Evolutionary conservation across 306 rosid genomes (phyloP).

Genomic region (Alnus rubra): DNA sequence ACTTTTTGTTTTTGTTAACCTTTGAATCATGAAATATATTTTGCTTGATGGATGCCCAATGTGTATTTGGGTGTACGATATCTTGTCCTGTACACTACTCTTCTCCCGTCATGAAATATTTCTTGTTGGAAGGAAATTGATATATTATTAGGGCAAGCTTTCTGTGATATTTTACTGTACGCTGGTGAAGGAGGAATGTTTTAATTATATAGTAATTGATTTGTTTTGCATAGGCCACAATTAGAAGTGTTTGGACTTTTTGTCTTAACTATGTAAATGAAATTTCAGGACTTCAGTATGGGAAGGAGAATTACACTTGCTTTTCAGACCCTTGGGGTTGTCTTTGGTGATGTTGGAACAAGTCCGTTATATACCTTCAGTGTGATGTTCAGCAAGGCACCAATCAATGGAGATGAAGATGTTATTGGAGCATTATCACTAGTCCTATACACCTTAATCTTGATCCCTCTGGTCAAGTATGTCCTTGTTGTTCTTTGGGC

Average conservation of each 20-base stretch:
- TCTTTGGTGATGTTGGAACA: constrained; percentile 99
- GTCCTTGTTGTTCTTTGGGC: constrained; percentile 95
- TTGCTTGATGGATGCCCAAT: neutral
- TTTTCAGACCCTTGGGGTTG: constrained; percentile 96
- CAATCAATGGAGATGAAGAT: constrained; percentile 81
- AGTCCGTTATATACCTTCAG: constrained; percentile 94
- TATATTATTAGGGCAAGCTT: neutral
- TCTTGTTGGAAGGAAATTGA: neutral
- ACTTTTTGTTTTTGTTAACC: neutral
- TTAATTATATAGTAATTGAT: constrained; percentile 11
- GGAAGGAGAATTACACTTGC: constrained; percentile 70
- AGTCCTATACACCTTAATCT: constrained; percentile 84
- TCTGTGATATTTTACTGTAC: neutral
- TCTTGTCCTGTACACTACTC: neutral
- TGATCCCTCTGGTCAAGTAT: constrained; percentile 92
- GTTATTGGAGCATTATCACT: constrained; percentile 91
- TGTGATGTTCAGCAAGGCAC: constrained; percentile 94
- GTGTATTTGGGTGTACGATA: neutral
- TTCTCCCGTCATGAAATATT: neutral
- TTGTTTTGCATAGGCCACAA: constrained; percentile 6
- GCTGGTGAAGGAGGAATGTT: neutral
- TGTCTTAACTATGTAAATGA: constrained; percentile 19
- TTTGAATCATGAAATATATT: neutral
- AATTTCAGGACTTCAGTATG: constrained; percentile 68
- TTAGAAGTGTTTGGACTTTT: constrained; percentile 3